phyloP scores from a whole-genome alignment of 805 yeast genomes.

The Ogataea allantospora region DNA sequence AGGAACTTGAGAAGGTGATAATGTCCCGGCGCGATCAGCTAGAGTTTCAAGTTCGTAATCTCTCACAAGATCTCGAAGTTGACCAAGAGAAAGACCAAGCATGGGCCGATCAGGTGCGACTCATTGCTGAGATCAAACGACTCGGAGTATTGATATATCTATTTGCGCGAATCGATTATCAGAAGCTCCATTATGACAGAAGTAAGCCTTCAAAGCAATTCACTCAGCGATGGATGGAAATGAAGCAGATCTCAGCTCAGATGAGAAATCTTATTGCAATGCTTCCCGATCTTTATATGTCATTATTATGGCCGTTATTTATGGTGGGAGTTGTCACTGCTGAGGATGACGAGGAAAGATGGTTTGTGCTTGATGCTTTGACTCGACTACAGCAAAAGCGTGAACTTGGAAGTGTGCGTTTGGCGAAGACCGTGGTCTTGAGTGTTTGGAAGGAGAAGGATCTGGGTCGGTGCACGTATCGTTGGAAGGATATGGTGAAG shows the following conservation, averaged over 20 bases:
- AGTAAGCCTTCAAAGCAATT: slow-evolving; percentile 7
- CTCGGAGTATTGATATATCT: slow-evolving; percentile 36
- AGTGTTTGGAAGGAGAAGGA: slow-evolving; percentile 43
- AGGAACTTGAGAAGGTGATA: slow-evolving; percentile 22
- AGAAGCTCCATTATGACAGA: slow-evolving; percentile 20
- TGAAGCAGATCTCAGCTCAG: slow-evolving; percentile 19
- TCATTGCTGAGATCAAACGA: slow-evolving; percentile 40
- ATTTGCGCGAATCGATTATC: slow-evolving; percentile 36
- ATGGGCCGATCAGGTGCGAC: slow-evolving; percentile 24
- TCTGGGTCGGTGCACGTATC: slow-evolving; percentile 24
- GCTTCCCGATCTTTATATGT: slow-evolving; percentile 35
- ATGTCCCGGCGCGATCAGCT: slow-evolving; percentile 29
- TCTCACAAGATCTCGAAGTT: slow-evolving; percentile 27
- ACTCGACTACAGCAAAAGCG: slow-evolving; percentile 37
- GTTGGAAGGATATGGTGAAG: slow-evolving; percentile 38
- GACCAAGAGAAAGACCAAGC: slow-evolving; percentile 16
- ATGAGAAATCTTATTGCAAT: slow-evolving; percentile 25
- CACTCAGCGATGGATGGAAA: slow-evolving; percentile 14
- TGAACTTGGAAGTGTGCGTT: slow-evolving; percentile 38
- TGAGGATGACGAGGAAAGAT: slow-evolving; percentile 38
- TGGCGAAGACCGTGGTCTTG: slow-evolving; percentile 36
- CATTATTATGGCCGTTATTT: slow-evolving; percentile 42
- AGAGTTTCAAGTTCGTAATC: slow-evolving; percentile 25
- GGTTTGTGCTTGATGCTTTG: slow-evolving; percentile 38
- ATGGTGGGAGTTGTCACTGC: slow-evolving; percentile 37